Base-by-base conservation (phyloP, 2,329 filamentous ascomycete species). In the Colletotrichum truncatum region DNA sequence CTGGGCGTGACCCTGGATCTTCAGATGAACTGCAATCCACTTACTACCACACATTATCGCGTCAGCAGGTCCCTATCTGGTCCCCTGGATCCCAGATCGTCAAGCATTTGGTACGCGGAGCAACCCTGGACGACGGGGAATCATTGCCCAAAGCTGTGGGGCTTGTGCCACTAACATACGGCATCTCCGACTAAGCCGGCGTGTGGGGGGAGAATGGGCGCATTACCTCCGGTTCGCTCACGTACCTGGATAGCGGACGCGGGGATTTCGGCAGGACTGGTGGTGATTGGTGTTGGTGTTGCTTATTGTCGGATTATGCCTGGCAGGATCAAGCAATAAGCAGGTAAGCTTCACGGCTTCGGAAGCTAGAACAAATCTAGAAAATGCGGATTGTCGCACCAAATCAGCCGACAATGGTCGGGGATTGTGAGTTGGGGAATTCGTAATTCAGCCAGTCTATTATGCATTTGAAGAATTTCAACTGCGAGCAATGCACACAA, bases 181-280 rank as follows among this genome's bases (percentile, higher is more conserved):
- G 62, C 49, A 12, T 65, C 43, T 26, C 57, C 62, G 62, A 46
- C 34, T 26, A 14, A 9, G 8, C 34, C 49, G 49, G n/a, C n/a
- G n/a, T 30, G 62, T 32, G 62, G 62, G 57, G n/a, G 51, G 57
- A 49, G 57, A 51, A 43, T 36, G 57, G 62, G 49, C 43, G 28
- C 23, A 25, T 23, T 32, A 8, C 18, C 25, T 23, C 54, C 34
- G 60, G 36, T 21, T 41, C 11, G 32, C 30, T 34, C 0, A 7
- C 12, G n/a, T 49, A 21, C 26, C 46, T 30, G 11, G 16, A 3
- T 18, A n/a, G 10, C 48, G 30, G 28, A 36, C 26, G 3, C 30
- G 30, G 21, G 30, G 18, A 52, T 26, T 6, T 23, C 26, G 28
- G 46, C 16, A 1, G 46, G 26, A 25, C 16, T 8, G 16, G 12